phyloP scores from a whole-genome alignment of 352 stramenopile species.

The Phytopythium kandeliae region DNA sequence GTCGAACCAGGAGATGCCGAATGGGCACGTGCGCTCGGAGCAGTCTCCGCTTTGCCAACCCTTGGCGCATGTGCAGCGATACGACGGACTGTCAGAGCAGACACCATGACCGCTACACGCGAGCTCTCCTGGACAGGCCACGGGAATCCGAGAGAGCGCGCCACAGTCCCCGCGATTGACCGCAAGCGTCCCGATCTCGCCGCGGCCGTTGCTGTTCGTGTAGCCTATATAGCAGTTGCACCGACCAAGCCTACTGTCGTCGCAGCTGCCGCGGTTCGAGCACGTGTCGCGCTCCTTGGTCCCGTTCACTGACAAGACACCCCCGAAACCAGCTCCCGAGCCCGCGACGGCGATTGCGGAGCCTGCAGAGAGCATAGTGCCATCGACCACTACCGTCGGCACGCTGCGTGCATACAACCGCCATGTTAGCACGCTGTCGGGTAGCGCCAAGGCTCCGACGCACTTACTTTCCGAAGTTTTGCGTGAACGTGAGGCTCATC shows the following conservation, averaged over 20 bases:
- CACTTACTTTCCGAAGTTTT: constrained; percentile 74
- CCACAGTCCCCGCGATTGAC: constrained; percentile 69
- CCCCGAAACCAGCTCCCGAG: constrained; percentile 8
- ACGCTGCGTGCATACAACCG: constrained; percentile 23
- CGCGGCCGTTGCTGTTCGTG: constrained; percentile 56
- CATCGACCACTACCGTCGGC: constrained; percentile 47
- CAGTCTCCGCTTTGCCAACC: constrained; percentile 78
- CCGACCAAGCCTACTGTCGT: constrained; percentile 46
- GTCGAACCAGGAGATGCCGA: constrained; percentile 54
- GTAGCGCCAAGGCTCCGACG: no score
- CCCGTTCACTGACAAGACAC: constrained; percentile 29
- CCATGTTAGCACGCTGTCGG: constrained; percentile 8
- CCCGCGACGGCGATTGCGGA: constrained; percentile 30
- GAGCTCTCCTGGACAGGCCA: constrained; percentile 62
- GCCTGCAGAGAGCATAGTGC: constrained; percentile 16
- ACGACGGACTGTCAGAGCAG: constrained; percentile 33
- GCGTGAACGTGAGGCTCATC: constrained; percentile 67
- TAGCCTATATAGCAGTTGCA: constrained; percentile 64
- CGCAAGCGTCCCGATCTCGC: constrained; percentile 28
- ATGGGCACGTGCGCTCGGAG: constrained; percentile 58
- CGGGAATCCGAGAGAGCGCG: constrained; percentile 41
- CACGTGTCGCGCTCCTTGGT: constrained; percentile 69
- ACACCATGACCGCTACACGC: constrained; percentile 73
- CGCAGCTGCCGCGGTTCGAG: constrained; percentile 58
- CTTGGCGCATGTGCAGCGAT: constrained; percentile 59